These are phyloP conservation scores for Talaromyces sp. DNA, from an alignment of 2,329 filamentous ascomycete species.

Conservation along the genomic window DNA sequence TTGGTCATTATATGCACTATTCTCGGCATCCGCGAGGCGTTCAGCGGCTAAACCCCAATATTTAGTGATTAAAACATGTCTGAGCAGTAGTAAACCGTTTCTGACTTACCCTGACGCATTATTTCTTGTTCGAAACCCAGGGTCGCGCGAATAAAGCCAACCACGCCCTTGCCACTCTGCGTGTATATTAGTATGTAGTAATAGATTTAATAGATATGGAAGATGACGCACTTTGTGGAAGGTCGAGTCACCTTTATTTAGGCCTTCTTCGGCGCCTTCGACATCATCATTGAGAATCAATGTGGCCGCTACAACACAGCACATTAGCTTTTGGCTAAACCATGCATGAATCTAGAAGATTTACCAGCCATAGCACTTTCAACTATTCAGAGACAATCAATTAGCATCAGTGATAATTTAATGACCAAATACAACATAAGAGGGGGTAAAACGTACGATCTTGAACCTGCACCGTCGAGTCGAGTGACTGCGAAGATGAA, in stretches of 20 bases:
- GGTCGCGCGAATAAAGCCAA: slow-evolving; percentile 78
- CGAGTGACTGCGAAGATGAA: slow-evolving; percentile 51
- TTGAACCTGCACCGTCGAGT: slow-evolving; percentile 53
- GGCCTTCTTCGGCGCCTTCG: slow-evolving; percentile 68
- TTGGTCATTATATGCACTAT: slow-evolving; percentile 68
- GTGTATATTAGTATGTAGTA: background rate
- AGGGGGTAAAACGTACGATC: slow-evolving; percentile 32
- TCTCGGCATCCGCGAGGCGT: slow-evolving; percentile 70
- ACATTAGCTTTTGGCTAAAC: background rate
- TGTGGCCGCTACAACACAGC: slow-evolving; percentile 50
- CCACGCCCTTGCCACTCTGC: slow-evolving; percentile 71
- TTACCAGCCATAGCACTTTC: slow-evolving; percentile 42
- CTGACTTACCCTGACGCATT: slow-evolving; percentile 63
- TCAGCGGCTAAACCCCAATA: slow-evolving; percentile 53
- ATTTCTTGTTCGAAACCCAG: slow-evolving; percentile 88
- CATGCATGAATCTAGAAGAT: background rate
- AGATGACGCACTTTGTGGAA: slow-evolving; percentile 65
- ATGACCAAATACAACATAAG: background rate
- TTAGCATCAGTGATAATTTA: slow-evolving; percentile 15
- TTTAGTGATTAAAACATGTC: slow-evolving; percentile 14
- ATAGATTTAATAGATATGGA: background rate
- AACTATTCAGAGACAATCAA: slow-evolving; percentile 21
- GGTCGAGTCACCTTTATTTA: slow-evolving; percentile 70
- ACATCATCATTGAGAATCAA: slow-evolving; percentile 88
- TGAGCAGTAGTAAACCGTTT: background rate